Evolutionary conservation across 257 asterid genomes (phyloP), one percentile per base, ranked within the genome.

Genomic region (Rhazya stricta): DNA sequence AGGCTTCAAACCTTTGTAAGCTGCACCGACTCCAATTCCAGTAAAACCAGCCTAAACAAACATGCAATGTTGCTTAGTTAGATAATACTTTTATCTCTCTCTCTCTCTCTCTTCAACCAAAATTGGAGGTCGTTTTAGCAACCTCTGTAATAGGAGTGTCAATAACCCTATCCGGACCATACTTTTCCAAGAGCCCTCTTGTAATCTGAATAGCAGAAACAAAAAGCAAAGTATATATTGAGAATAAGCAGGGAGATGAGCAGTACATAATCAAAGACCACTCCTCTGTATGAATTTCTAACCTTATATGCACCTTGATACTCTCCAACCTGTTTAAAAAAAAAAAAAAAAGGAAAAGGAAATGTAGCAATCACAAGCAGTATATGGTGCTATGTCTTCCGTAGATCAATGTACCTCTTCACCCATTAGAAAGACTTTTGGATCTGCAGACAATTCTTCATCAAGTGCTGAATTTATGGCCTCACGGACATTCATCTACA

Each of bases 271-370:
- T n/a, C n/a, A n/a, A n/a, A n/a, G n/a, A n/a, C n/a, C n/a, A n/a
- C n/a, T n/a, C n/a, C n/a, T n/a, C n/a, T n/a, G n/a, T n/a, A n/a
- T n/a, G 69, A 61, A 69, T 13, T 32, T 53, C 92, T 72, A 80
- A 91, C 98, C 97, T 94, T 94, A 82, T 94, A 94, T 37, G 98
- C 98, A 79, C 98, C 98, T 80, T 92, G 97, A 82, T 94, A 92
- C 78, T 94, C 98, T 74, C 98, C 98, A 81, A 94, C 98, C 98
- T 94, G 88, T 56, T 72, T 23, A 74, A 78, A 73, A 80, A 67
- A 70, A 61, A 43, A 41, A n/a, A n/a, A n/a, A n/a, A n/a, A n/a
- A n/a, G n/a, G n/a, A n/a, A n/a, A n/a, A n/a, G n/a, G n/a, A n/a
- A n/a, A n/a, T n/a, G n/a, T n/a, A n/a, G n/a, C n/a, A n/a, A n/a